Percentiles rank a stretch among this genome's conserved stretches.
Evolutionary conservation across 108 stramenopile genomes (phyloP).

Genomic region (Stephanodiscus triporus): DNA sequence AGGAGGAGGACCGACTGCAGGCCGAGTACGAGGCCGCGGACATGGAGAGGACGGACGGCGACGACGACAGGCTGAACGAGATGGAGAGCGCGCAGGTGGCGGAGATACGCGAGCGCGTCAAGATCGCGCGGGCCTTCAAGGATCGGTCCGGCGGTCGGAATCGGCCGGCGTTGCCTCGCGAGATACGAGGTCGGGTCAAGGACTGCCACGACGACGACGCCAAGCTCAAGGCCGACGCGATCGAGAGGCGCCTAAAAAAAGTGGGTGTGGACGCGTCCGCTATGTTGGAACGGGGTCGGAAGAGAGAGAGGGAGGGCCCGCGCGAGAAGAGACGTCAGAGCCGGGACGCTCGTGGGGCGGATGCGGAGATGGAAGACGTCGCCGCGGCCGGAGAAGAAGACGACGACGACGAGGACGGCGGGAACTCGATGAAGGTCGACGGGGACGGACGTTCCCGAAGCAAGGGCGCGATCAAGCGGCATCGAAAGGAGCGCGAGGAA

Average conservation of each 20-base stretch:
- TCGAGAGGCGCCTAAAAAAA: slow-evolving; percentile 69
- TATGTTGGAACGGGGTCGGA: slow-evolving; percentile 79
- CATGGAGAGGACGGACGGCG: slow-evolving; percentile 75
- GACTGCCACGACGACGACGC: slow-evolving; percentile 74
- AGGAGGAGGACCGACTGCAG: slow-evolving; percentile 87
- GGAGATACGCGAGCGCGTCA: slow-evolving; percentile 80
- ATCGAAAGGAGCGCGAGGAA: slow-evolving; percentile 63
- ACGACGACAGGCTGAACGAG: slow-evolving; percentile 79
- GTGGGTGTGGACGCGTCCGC: slow-evolving; percentile 72
- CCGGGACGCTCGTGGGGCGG: slow-evolving; percentile 19
- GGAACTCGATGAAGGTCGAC: slow-evolving; percentile 33
- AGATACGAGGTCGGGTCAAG: slow-evolving; percentile 67
- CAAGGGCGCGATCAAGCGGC: slow-evolving; percentile 77
- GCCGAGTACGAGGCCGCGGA: slow-evolving; percentile 81
- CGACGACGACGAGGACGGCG: slow-evolving; percentile 44
- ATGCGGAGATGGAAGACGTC: slow-evolving; percentile 41
- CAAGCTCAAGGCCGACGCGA: slow-evolving; percentile 55
- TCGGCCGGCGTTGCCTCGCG: slow-evolving; percentile 73
- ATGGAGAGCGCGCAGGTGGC: slow-evolving; percentile 82
- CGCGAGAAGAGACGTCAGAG: slow-evolving; percentile 69
- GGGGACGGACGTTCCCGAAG: slow-evolving; percentile 52
- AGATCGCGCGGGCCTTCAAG: slow-evolving; percentile 62
- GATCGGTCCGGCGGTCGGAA: slow-evolving; percentile 62
- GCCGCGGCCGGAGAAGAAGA: slow-evolving; percentile 17
- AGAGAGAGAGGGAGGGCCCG: slow-evolving; percentile 57